Base-by-base conservation (phyloP, 2,329 filamentous ascomycete species). In the Dendryphion nanum region DNA sequence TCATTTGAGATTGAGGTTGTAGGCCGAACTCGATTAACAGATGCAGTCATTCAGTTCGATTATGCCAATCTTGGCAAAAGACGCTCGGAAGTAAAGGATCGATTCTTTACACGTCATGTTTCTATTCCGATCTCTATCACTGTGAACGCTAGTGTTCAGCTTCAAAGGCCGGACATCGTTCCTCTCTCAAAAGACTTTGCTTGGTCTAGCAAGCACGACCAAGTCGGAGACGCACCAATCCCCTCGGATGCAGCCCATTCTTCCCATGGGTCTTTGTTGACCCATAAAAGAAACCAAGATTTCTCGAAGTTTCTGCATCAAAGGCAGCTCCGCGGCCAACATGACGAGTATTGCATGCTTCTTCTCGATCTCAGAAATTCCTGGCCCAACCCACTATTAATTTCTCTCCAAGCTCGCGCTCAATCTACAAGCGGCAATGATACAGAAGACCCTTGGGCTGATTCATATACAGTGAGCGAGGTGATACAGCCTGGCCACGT, bases 101-200 rank as follows among this genome's bases (percentile, higher is more conserved):
- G 80, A 21, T 95, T 95, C 57, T 88, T 89, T 57, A 95, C 90
- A 0, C 79, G 90, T 26, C 87, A 93, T 58, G 76, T 95, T 13
- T 83, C 83, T 14, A 73, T 95, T 18, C 86, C 89, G 12, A 71
- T 97, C 40, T 87, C 85, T 0, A 79, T 96, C 13, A 96, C 91
- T 4, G 91, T 97, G 33, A 96, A 96, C 58, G 86, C 89, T 3
- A 93, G 89, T 55, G 76, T 96, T 18, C 89, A 96, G 56, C 73
- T 96, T 7, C 77, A 83, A 21, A 78, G 88, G 24, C 82, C 90
- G 48, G 90, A 96, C 55, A 75, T 94, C 14, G 66, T 93, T 21
- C 83, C 89, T 1, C 76, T 95, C 8, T 80, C 81, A 33, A 78
- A 80, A 8, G 73, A 78, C 33, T 79, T 93, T 36, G 83, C 85